Conservation (phyloP, 768 basidiomycete genomes). For the Hericium alpestre region DNA sequence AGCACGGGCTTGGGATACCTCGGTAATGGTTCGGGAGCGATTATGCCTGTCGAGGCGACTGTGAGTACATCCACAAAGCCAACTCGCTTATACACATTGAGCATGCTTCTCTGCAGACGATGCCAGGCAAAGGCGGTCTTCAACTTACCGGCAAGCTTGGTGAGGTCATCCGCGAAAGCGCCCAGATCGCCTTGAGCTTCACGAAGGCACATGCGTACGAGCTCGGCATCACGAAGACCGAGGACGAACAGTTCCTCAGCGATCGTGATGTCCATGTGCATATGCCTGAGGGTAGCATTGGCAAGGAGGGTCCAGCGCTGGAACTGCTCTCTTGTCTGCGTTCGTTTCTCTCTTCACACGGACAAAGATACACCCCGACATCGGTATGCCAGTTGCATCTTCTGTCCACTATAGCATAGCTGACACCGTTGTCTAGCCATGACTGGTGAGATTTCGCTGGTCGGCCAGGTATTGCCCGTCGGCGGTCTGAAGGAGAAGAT, state of each 20-base stretch:
- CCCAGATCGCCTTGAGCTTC: slow-evolving; percentile 90
- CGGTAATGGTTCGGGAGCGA: slow-evolving; percentile 91
- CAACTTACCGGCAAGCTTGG: slow-evolving; percentile 96
- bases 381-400: slow-evolving; percentile 44
- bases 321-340: slow-evolving; percentile 85
- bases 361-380: slow-evolving; percentile 74
- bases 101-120: slow-evolving; percentile 41
- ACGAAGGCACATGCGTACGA: slow-evolving; percentile 84
- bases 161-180: slow-evolving; percentile 94
- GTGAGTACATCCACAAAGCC: slow-evolving; percentile 36
- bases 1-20: slow-evolving; percentile 92
- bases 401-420: neutral
- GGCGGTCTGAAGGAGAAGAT: slow-evolving; percentile 96
- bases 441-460: slow-evolving; percentile 96
- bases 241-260: slow-evolving; percentile 68
- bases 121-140: slow-evolving; percentile 91
- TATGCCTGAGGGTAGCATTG: slow-evolving; percentile 91
- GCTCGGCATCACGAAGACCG: slow-evolving; percentile 69
- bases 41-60: slow-evolving; percentile 94
- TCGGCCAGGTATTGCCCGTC: slow-evolving; percentile 92
- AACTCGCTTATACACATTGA: neutral
- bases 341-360: slow-evolving; percentile 88
- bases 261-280: slow-evolving; percentile 90
- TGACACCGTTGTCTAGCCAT: slow-evolving; percentile 48
- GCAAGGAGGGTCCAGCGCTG: slow-evolving; percentile 94